These are phyloP conservation scores for Mycena epipterygia DNA, from an alignment of 768 basidiomycete genomes.

Conservation along the genomic window DNA sequence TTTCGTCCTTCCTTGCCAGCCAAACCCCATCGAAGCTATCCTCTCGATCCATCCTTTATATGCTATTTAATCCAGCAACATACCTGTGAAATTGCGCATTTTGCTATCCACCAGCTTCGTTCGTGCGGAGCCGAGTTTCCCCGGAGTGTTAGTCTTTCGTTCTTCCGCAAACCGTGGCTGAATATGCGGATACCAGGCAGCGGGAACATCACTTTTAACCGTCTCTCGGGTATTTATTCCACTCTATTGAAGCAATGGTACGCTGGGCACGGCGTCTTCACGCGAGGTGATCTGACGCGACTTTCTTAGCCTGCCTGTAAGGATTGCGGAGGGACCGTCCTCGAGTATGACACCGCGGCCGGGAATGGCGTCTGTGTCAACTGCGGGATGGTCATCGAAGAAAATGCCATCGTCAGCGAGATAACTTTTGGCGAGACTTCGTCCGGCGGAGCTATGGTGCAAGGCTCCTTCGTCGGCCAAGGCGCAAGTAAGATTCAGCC, in stretches of 20 bases:
- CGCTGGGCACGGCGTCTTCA: neutral
- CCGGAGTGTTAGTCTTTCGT: constrained; percentile 10
- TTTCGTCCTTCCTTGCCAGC: neutral
- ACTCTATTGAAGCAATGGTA: constrained; percentile 27
- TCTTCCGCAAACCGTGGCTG: neutral
- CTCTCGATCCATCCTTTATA: neutral
- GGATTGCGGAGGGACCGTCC: constrained; percentile 86
- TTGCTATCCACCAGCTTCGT: neutral
- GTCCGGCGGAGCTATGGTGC: constrained; percentile 93
- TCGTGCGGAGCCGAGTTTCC: neutral
- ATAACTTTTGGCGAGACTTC: constrained; percentile 96
- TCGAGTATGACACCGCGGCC: constrained; percentile 87
- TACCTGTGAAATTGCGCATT: neutral
- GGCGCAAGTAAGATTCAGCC: constrained; percentile 79
- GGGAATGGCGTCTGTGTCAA: constrained; percentile 88
- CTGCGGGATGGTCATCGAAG: constrained; percentile 93
- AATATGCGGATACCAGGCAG: neutral
- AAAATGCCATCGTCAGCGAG: constrained; percentile 94
- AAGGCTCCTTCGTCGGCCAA: constrained; percentile 92
- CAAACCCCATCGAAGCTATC: neutral
- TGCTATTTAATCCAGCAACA: neutral
- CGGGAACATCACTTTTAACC: neutral
- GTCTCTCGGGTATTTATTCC: neutral
- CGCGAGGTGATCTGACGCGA: neutral
- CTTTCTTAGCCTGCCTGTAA: constrained; percentile 69